Percentiles rank a stretch among this genome's conserved stretches.
Evolutionary conservation across 257 asterid species (phyloP).

Genomic region (Linderniella brevidens): DNA sequence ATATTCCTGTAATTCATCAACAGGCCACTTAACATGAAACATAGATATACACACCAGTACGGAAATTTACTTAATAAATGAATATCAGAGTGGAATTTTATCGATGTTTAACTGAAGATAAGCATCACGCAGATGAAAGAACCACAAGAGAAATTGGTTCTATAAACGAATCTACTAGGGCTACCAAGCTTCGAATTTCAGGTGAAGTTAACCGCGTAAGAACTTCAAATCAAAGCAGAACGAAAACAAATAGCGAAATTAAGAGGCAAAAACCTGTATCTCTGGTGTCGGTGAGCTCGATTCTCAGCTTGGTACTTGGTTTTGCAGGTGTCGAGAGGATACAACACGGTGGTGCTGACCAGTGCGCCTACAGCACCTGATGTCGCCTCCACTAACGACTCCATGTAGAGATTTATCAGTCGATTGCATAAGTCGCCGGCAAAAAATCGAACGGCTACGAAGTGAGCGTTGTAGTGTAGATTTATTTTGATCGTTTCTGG

Average conservation of each 20-base stretch:
- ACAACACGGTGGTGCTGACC: conserved; percentile 73
- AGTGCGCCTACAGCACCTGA: conserved; percentile 89
- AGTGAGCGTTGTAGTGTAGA: too few species aligned
- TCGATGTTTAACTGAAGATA: too few species aligned
- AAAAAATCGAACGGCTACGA: too few species aligned
- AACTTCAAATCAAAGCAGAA: not conserved
- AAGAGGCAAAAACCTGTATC: conserved; percentile 37
- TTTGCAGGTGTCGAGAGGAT: conserved; percentile 91
- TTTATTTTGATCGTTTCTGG: too few species aligned
- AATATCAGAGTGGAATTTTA: too few species aligned
- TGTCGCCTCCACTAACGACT: conserved; percentile 71
- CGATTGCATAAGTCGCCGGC: too few species aligned
- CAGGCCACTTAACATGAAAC: conserved; percentile 20
- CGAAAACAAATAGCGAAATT: not conserved
- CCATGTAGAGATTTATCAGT: conserved; percentile 23
- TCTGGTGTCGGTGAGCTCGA: conserved; percentile 47
- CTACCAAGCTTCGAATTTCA: too few species aligned
- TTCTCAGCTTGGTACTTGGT: conserved; percentile 90
- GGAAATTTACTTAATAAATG: too few species aligned
- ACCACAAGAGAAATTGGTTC: too few species aligned
- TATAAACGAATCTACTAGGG: too few species aligned
- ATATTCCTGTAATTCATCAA: conserved; percentile 38
- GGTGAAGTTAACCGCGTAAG: not conserved
- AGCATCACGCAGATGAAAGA: too few species aligned
- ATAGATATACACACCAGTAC: not conserved